Conservation (phyloP, 179 eudicot species). For the Kewa caespitosa region DNA sequence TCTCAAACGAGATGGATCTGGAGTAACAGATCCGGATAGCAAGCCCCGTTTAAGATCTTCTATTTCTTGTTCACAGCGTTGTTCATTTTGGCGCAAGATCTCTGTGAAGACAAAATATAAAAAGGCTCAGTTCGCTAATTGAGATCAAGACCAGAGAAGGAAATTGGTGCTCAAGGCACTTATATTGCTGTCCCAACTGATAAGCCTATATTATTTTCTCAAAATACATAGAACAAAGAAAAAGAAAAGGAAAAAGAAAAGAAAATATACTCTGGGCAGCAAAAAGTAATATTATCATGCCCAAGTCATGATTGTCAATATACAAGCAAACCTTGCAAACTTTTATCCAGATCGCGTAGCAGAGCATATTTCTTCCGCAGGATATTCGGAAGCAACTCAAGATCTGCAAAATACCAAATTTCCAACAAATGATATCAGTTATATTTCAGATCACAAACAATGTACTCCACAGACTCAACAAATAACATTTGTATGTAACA, state of each 20-base stretch:
- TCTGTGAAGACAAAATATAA: constrained; percentile 34
- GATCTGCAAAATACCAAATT: constrained; percentile 36
- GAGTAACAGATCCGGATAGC: constrained; percentile 53
- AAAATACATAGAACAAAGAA: neutral
- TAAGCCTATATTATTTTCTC: constrained; percentile 1
- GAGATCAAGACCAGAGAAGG: constrained; percentile 3
- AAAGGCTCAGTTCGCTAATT: neutral
- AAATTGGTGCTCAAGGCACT: neutral
- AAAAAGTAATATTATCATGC: neutral
- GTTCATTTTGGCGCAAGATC: constrained; percentile 77
- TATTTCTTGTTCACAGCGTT: constrained; percentile 79
- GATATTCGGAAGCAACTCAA: constrained; percentile 62
- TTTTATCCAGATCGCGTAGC: constrained; percentile 68
- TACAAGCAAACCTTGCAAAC: constrained; percentile 52
- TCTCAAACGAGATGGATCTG: constrained; percentile 59
- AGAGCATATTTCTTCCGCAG: constrained; percentile 67
- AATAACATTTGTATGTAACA: no score
- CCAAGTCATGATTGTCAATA: neutral
- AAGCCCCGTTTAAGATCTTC: constrained; percentile 63
- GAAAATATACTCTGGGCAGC: neutral
- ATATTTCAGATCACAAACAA: neutral
- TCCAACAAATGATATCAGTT: neutral
- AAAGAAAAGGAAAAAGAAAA: neutral
- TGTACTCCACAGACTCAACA: neutral
- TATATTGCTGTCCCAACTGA: neutral